Base-by-base conservation (phyloP, 345 rosid genomes). In the Tarenaya hassleriana region DNA sequence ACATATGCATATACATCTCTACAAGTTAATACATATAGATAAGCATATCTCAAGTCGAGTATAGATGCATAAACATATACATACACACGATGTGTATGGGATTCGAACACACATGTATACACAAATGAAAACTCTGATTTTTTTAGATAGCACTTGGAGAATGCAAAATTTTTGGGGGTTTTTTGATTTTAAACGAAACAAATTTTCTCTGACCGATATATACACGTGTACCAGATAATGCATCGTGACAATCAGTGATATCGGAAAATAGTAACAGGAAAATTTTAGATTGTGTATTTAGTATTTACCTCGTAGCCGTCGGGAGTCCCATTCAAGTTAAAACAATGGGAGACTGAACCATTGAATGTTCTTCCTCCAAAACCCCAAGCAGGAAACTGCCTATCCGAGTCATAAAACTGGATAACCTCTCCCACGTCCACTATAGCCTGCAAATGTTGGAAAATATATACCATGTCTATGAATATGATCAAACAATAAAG, bases 321-420 rank as follows among this genome's bases (percentile, higher is more conserved):
- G 55, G 76, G 41, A 16, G 69, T 78, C 65, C 88, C 81, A 58
- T 73, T 83, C 75, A 90, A 65, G 79, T 84, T 78, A 62, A 83
- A 90, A 60, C 86, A 83, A 67, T 90, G 97, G 8, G 97, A 90
- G 29, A 90, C 52, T 1, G 61, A 24, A 41, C 83, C 79, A 58
- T 61, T 47, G 10, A 62, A 52, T 13, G 83, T 72, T 73, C 77
- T 79, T 64, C 86, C 97, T 17, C 97, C 95, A 55, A 86, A 90
- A 15, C 94, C 97, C 95, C 90, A 86, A 3, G 94, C 88, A 18
- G 94, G 83, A 63, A 86, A 90, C 17, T 75, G 72, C 53, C 62
- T 75, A 61, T 90, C 94, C 9, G 86, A 74, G 75, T 86, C 97
- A 19, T 90, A 86, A 62, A 90, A 82, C 58, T 90, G 86, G 42